A percentile compares a stretch with the other conserved stretches of the same genome.
These are phyloP conservation scores for Colletotrichum agaves DNA, from an alignment of 2,329 filamentous ascomycete species.

Conservation along the genomic window DNA sequence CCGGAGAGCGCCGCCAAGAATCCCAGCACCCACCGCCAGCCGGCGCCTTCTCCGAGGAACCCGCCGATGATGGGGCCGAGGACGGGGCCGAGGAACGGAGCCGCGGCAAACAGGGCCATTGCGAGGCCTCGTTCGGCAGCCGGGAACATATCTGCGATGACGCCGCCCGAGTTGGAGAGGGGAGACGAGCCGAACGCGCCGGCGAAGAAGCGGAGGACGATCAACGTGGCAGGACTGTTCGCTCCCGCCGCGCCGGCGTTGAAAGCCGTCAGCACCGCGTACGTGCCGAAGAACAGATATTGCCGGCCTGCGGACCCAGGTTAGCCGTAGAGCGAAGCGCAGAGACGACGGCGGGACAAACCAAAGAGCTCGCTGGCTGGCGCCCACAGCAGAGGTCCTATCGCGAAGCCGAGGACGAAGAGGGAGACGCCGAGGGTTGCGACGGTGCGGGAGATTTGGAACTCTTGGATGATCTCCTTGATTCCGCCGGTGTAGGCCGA, in stretches of 20 bases:
- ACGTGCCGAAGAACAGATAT: conserved; percentile 66
- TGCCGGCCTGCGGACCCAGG: conserved; percentile 52
- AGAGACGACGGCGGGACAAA: too few species aligned
- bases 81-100: conserved; percentile 74
- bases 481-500: conserved; percentile 68
- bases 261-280: conserved; percentile 67
- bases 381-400: conserved; percentile 73
- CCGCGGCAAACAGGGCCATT: conserved; percentile 70
- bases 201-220: conserved; percentile 74
- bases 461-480: conserved; percentile 59
- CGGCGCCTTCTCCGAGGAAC: conserved; percentile 70
- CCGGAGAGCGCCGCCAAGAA: conserved; percentile 69
- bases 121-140: conserved; percentile 65
- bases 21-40: conserved; percentile 78
- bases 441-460: conserved; percentile 56
- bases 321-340: too few species aligned
- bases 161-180: conserved; percentile 70
- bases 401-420: conserved; percentile 59
- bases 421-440: conserved; percentile 58
- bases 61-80: conserved; percentile 73
- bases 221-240: conserved; percentile 65
- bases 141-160: conserved; percentile 70
- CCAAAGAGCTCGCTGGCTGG: conserved; percentile 71
- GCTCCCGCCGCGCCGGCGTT: conserved; percentile 68
- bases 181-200: conserved; percentile 71